Evolutionary conservation across 257 asterid species (phyloP).

Genomic region (Plantago ovata): DNA sequence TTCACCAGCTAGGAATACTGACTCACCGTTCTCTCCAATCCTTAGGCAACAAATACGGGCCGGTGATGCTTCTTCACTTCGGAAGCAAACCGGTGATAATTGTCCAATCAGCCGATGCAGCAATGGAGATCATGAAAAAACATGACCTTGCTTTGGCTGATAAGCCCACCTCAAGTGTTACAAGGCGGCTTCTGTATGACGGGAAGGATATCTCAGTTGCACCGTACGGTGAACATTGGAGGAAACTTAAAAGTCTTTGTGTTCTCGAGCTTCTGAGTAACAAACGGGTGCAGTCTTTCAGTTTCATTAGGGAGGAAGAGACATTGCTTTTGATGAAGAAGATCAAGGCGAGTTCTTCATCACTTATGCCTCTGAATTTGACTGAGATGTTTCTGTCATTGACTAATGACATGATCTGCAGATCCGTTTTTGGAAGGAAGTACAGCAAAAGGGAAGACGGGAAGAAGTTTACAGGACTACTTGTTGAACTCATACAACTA

Average conservation of each 20-base stretch:
- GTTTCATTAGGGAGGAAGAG: slow-evolving; percentile 10
- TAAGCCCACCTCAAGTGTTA: slow-evolving; percentile 5
- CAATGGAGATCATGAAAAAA: slow-evolving; percentile 28
- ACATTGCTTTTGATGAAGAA: slow-evolving; percentile 5
- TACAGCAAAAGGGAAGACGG: slow-evolving; percentile 12
- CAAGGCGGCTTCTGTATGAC: slow-evolving; percentile 11
- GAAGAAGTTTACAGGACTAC: slow-evolving; percentile 9
- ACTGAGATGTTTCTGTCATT: slow-evolving; percentile 20
- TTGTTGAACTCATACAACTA: slow-evolving; percentile 11
- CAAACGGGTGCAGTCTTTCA: slow-evolving; percentile 9
- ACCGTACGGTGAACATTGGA: slow-evolving; percentile 25
- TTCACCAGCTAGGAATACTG: slow-evolving; percentile 18
- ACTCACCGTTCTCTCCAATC: slow-evolving; percentile 19
- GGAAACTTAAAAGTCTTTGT: slow-evolving; percentile 17
- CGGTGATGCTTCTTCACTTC: slow-evolving; percentile 22
- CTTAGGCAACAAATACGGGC: slow-evolving; percentile 21
- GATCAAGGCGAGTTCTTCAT: background rate
- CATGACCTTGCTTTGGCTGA: slow-evolving; percentile 23
- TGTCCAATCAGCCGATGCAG: slow-evolving; percentile 24
- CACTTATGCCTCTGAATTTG: slow-evolving; percentile 13
- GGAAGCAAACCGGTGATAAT: slow-evolving; percentile 24
- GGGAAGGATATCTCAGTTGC: slow-evolving; percentile 11
- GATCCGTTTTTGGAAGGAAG: slow-evolving; percentile 26
- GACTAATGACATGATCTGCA: slow-evolving; percentile 14
- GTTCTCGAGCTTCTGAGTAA: slow-evolving; percentile 17